A percentile compares a stretch with the other conserved stretches of the same genome.
phyloP scores from a whole-genome alignment of 345 rosid genomes.

The Balakata baccata region DNA sequence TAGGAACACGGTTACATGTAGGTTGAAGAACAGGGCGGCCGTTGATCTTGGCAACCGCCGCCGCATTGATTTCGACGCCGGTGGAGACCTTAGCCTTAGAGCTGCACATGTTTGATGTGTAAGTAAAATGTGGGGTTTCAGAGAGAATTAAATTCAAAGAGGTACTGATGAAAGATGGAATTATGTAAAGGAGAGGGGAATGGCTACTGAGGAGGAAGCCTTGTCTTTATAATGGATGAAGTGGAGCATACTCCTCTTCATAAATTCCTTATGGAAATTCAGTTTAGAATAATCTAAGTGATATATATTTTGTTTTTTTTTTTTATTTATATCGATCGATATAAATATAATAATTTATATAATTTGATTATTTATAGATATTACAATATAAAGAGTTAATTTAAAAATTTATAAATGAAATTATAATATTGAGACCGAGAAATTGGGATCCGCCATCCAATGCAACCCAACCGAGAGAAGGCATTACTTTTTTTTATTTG shows the following conservation, averaged over 20 bases:
- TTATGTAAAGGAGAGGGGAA: too few species aligned
- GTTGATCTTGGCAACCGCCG: conserved; percentile 37
- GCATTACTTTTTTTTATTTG: conserved; percentile 34
- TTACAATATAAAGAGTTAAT: too few species aligned
- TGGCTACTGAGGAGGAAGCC: too few species aligned
- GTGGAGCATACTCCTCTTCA: too few species aligned
- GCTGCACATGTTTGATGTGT: conserved; percentile 35
- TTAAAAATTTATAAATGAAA: too few species aligned
- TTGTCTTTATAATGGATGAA: too few species aligned
- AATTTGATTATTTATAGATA: too few species aligned
- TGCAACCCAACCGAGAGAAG: conserved; percentile 22
- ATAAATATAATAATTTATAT: too few species aligned
- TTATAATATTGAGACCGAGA: conserved; percentile 15
- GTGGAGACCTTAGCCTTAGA: conserved; percentile 38
- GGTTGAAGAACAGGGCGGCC: conserved; percentile 67
- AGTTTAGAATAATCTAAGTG: too few species aligned
- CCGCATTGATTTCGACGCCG: conserved; percentile 25
- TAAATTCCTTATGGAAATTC: too few species aligned
- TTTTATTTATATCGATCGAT: too few species aligned
- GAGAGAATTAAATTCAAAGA: background rate
- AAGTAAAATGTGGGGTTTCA: background rate
- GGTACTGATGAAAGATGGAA: background rate
- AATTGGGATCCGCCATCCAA: conserved; percentile 43
- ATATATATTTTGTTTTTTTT: too few species aligned
- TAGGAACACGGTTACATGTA: conserved; percentile 43